Evolutionary conservation across 1,284 basidiomycete species (phyloP), one percentile per base, ranked within the genome.

Genomic region (Sanghuangporus baumii): DNA sequence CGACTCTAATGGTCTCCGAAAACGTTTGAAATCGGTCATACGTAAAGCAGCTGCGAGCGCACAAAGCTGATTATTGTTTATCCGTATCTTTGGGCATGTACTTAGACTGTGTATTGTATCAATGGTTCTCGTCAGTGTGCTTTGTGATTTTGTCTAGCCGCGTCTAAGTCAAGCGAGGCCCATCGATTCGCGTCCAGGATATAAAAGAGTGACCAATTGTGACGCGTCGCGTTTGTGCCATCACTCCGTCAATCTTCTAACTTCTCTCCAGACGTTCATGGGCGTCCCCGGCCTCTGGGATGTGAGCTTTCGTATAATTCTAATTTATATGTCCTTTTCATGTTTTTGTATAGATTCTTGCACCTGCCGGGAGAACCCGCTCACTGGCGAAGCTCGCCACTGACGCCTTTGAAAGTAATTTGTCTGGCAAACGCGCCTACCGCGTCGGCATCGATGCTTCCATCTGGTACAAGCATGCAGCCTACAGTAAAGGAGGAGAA

Each of bases 391-490:
- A 78, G 46, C 69, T 81, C 50, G 74, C 76, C 11, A 69, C 72
- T 14, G 74, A 79, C 5, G 79, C 78, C 12, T 81, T 81, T 59
- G 78, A 81, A 54, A 59, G 66, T 23, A 80, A 79, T 68, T 40
- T 34, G 4, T 75, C 75, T 5, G 70, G 69, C 59, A 71, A 71
- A 41, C 75, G 79, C 14, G 78, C 71, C 2, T 77, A 76, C 65
- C 75, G 78, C 46, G 66, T 81, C 54, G 79, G 79, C n/a, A 75
- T 81, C 52, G 79, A 81, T 63, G 77, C 76, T n/a, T 78, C 75
- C 65, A 74, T 81, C 34, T 81, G 78, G 79, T 78, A 75, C 59
- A 69, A 75, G 31, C 79, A 80, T 66, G 74, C 75, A 14, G 47
- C 64, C 6, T 68, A 60, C 57, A 72, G 71, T 61, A 73, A 76